Conservation (phyloP, 352 stramenopile genomes). For the Globisporangium viniferum region DNA sequence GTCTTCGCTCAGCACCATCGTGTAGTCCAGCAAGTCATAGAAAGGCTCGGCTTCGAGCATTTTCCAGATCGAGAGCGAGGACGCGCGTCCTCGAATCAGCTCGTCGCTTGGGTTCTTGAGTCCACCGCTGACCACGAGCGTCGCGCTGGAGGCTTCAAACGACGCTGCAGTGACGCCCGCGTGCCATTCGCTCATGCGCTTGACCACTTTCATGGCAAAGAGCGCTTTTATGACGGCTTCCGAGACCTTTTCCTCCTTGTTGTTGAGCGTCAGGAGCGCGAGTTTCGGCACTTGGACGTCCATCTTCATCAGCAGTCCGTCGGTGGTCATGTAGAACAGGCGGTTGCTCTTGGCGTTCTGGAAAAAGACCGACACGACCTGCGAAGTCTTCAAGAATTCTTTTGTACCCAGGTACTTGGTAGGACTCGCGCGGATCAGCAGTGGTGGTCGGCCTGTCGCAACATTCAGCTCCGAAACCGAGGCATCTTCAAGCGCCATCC, state of each 20-base stretch:
- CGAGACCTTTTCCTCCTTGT: neutral
- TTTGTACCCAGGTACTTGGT: constrained; percentile 35
- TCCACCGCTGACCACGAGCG: constrained; percentile 54
- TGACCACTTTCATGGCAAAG: constrained; percentile 39
- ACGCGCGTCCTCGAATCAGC: constrained; percentile 41
- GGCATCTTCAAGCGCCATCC: constrained; percentile 24
- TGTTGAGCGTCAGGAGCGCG: constrained; percentile 32
- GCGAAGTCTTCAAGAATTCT: constrained; percentile 13
- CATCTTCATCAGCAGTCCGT: constrained; percentile 42
- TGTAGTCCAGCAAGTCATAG: constrained; percentile 62
- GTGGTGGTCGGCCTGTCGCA: neutral
- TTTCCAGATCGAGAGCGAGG: constrained; percentile 67
- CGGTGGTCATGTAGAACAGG: constrained; percentile 39
- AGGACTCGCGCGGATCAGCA: constrained; percentile 36
- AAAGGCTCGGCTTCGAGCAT: constrained; percentile 36
- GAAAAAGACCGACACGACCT: constrained; percentile 45
- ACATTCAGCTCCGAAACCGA: neutral
- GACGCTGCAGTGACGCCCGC: constrained; percentile 39
- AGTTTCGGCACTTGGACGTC: constrained; percentile 51
- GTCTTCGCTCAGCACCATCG: constrained; percentile 47
- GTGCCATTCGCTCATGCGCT: constrained; percentile 58
- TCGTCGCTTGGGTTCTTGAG: constrained; percentile 53
- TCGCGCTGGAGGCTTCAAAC: constrained; percentile 34
- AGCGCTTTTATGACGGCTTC: constrained; percentile 18
- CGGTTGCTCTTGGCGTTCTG: constrained; percentile 25